Evolutionary conservation across 345 rosid species (phyloP).

Genomic region (Populus euphratica): DNA sequence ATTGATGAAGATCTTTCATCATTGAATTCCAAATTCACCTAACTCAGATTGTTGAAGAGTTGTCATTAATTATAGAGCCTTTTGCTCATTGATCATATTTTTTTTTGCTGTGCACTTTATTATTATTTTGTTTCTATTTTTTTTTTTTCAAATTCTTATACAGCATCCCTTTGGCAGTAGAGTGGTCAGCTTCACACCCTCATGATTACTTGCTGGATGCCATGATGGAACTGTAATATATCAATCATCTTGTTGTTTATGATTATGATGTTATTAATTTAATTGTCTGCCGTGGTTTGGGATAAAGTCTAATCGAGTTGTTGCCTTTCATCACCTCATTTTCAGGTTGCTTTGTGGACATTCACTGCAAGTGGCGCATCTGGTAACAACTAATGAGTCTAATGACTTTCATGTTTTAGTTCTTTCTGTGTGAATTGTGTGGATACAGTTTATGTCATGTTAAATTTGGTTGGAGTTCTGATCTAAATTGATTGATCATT

Average conservation of each 20-base stretch:
- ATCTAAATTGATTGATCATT: not conserved
- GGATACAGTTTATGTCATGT: not conserved
- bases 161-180: not conserved
- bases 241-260: conserved; percentile 5
- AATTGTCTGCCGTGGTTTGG: not conserved
- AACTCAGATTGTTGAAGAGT: not conserved
- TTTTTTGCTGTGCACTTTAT: not conserved
- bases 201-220: conserved; percentile 89
- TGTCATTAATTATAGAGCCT: not conserved
- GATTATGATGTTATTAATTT: not conserved
- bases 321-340: not conserved
- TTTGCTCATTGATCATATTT: not conserved
- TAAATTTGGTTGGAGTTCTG: not conserved
- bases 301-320: not conserved
- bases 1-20: not conserved
- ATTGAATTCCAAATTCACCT: not conserved
- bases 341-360: conserved; percentile 96
- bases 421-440: not conserved
- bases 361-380: conserved; percentile 47
- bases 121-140: not conserved
- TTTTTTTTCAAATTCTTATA: not conserved
- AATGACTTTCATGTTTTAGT: not conserved
- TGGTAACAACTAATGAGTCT: conserved; percentile 33
- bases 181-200: conserved; percentile 29
- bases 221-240: conserved; percentile 80